Percentiles rank a stretch among this genome's conserved stretches.
phyloP scores from a whole-genome alignment of 179 eudicot species.

The Monotropa hypopitys region DNA sequence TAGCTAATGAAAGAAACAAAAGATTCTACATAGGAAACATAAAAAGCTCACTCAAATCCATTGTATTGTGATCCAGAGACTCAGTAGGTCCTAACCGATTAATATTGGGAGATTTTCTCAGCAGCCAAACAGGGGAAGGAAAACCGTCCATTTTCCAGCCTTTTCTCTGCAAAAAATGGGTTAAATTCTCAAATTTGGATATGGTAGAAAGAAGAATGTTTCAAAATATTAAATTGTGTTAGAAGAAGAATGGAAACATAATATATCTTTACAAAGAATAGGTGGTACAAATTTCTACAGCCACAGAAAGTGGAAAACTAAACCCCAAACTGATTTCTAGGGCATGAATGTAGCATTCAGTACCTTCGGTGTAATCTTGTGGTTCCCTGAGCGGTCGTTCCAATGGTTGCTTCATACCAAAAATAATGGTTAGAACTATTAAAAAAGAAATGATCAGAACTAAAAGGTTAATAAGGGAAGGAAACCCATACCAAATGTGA shows the following conservation, averaged over 20 bases:
- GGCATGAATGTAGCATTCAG: slow-evolving; percentile 84
- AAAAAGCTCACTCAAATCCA: slow-evolving; percentile 40
- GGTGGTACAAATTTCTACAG: too few species aligned
- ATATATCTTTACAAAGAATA: slow-evolving; percentile 1
- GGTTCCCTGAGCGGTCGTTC: slow-evolving; percentile 10
- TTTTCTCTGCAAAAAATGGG: background rate
- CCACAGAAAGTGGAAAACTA: background rate
- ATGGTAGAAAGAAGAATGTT: background rate
- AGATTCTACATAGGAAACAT: background rate
- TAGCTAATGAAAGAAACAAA: background rate
- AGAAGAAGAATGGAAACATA: background rate
- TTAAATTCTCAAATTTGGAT: slow-evolving; percentile 1
- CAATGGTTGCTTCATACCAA: slow-evolving; percentile 23
- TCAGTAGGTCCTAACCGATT: slow-evolving; percentile 41
- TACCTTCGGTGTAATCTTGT: slow-evolving; percentile 51
- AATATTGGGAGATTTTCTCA: slow-evolving; percentile 42
- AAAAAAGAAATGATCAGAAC: too few species aligned
- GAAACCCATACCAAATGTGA: too few species aligned
- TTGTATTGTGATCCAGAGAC: slow-evolving; percentile 24
- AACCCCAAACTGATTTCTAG: slow-evolving; percentile 67
- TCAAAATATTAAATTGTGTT: background rate
- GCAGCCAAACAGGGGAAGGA: slow-evolving; percentile 48
- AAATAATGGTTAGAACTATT: too few species aligned
- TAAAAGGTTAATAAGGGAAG: too few species aligned
- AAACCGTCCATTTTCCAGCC: slow-evolving; percentile 22